Base-by-base conservation (phyloP, 352 stramenopile genomes). In the Globisporangium cylindrosporum region DNA sequence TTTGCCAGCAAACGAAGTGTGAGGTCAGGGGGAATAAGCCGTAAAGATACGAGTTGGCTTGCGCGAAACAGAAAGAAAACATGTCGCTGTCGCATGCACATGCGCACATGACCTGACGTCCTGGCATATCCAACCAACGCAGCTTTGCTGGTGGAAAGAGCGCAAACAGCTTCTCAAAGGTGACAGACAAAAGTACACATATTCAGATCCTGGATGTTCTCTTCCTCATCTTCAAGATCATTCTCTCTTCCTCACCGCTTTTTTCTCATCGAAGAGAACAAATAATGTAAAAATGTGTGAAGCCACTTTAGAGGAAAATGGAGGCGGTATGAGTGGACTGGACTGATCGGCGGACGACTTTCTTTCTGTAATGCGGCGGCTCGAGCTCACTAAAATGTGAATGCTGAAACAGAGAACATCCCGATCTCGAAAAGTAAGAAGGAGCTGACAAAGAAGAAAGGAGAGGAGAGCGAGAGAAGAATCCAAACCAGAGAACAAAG, bases 271-370 rank as follows among this genome's bases (percentile, higher is more conserved):
- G 41, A 41, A 14, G 5, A n/a, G 15, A 49, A 8, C 15, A 49
- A n/a, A 49, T 49, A 49, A 18, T 49, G 41, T 49, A 49, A 49
- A 48, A 49, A n/a, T 49, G 41, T 49, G 41, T 49, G 41, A 49
- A 49, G 41, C 41, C 15, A n/a, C 41, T 15, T 15, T 18, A 49
- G 41, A n/a, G 15, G 41, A 49, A 49, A 49, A 49, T 49, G 41
- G 41, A 49, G 41, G 41, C 1, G 41, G 41, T 49, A n/a, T 49
- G 41, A 49, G 41, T n/a, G 41, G 41, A n/a, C 41, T 43, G 15
- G 41, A 48, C 41, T 48, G 41, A 48, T 48, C 41, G 14, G 5
- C 41, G 12, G 38, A 48, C 15, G 41, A n/a, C 41, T 48, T 48
- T 48, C 41, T 48, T 48, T 48, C 41, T 48, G 41, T 8, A 48